Base-by-base conservation (phyloP, 1,284 basidiomycete species). In the Ganoderma lucidum region DNA sequence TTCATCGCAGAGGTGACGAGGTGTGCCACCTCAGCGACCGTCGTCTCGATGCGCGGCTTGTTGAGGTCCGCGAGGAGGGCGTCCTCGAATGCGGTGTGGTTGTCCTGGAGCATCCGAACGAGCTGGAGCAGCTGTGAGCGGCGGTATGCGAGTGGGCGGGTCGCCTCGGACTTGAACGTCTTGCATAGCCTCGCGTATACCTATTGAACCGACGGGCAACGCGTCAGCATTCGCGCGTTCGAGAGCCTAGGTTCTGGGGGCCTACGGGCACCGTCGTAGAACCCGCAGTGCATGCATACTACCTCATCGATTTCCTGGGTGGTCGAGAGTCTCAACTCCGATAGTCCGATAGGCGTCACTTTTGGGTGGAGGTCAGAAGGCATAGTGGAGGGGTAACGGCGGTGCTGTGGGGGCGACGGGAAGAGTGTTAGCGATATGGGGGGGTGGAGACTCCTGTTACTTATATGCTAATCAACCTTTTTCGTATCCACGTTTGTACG, bases 111-210 rank as follows among this genome's bases (percentile, higher is more conserved):
- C 76, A 92, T 78, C 69, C 85, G 90, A 14, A 85, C 86, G 53
- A 93, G 81, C 78, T 90, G 88, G 73, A 89, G 85, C 64, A 92
- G 84, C 80, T 92, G 90, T 66, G 85, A 84, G 70, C 88, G 84
- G 51, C 91, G 82, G 78, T 88, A 92, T 51, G 81, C 82, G 62
- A 91, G 75, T 14, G 85, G 79, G 35, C 83, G 82, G 4, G 89
- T 89, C 67, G 81, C 84, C 28, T 85, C 83, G 6, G 84, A 80
- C 23, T 80, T 77, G 80, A 91, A 92, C 14, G 86, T 85, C 59
- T 76, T 75, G 56, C 80, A 79, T 14, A 92, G 79, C 1, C 81
- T 79, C 10, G 78, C 78, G 72, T 88, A 83, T 62, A 85, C 82
- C 86, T 88, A 64, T 8, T 6, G 32, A 58, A 48, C 23, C 19